Conservation (phyloP, 2,329 filamentous ascomycete species). For the Botrytis pseudocinerea region DNA sequence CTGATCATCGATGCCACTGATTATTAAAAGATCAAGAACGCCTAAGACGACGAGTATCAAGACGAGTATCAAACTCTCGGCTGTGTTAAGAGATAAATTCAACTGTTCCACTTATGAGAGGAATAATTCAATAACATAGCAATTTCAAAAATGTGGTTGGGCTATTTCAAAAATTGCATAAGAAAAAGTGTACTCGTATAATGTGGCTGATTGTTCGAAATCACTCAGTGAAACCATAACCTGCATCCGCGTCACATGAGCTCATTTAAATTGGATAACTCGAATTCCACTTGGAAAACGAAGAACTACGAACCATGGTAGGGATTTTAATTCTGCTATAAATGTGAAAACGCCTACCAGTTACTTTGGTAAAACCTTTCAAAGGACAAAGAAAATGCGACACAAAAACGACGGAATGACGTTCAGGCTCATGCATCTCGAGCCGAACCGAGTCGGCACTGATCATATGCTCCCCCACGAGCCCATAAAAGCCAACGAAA, state of each 20-base stretch:
- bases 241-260: neutral
- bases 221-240: neutral
- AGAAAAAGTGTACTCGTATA: neutral
- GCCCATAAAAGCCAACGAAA: neutral
- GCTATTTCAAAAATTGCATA: neutral
- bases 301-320: neutral
- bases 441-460: conserved; percentile 6
- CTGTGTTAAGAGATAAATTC: neutral
- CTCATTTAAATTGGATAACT: neutral
- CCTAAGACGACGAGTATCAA: neutral
- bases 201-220: neutral
- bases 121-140: neutral
- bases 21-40: neutral
- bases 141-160: neutral
- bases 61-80: neutral
- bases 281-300: neutral
- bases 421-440: neutral
- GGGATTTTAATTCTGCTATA: too few species aligned
- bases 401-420: neutral
- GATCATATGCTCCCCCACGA: conserved; percentile 11
- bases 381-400: neutral
- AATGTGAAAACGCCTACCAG: neutral
- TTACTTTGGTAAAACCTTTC: neutral
- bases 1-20: neutral
- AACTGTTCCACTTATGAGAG: neutral